Evolutionary conservation across 2,329 filamentous ascomycete species (phyloP).

Genomic region (Ambrosiella beaveri): DNA sequence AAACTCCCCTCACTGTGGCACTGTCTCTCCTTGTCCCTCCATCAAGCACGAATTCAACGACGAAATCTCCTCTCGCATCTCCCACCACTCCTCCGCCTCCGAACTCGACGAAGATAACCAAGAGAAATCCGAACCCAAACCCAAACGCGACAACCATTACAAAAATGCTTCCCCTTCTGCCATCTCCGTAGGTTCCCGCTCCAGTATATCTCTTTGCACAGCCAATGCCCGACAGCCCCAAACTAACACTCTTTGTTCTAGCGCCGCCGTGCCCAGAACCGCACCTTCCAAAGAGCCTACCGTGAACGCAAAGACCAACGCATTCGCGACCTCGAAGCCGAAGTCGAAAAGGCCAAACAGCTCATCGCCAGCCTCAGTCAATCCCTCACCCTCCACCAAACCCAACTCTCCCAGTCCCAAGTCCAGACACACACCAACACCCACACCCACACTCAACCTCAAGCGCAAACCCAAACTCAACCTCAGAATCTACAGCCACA

Average conservation of each 20-base stretch:
- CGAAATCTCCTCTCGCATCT: neutral
- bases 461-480: neutral
- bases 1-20: neutral
- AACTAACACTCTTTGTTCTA: conserved; percentile 11
- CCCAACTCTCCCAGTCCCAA: neutral
- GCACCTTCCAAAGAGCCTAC: conserved; percentile 20
- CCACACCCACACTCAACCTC: neutral
- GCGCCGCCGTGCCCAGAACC: conserved; percentile 20
- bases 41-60: conserved; percentile 11
- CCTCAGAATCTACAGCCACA: too few relatives aligned
- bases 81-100: neutral
- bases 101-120: neutral
- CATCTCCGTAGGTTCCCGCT: conserved; percentile 24
- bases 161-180: conserved; percentile 34
- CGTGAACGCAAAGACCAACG: conserved; percentile 19
- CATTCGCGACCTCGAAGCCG: conserved; percentile 13
- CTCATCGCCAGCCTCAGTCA: neutral
- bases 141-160: conserved; percentile 35
- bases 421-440: neutral
- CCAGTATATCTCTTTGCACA: neutral
- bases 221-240: neutral
- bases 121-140: conserved; percentile 19
- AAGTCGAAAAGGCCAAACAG: conserved; percentile 16
- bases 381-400: neutral
- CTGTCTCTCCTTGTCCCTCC: neutral